Evolutionary conservation across 345 rosid species (phyloP).

Genomic region (Trapa bicornis): DNA sequence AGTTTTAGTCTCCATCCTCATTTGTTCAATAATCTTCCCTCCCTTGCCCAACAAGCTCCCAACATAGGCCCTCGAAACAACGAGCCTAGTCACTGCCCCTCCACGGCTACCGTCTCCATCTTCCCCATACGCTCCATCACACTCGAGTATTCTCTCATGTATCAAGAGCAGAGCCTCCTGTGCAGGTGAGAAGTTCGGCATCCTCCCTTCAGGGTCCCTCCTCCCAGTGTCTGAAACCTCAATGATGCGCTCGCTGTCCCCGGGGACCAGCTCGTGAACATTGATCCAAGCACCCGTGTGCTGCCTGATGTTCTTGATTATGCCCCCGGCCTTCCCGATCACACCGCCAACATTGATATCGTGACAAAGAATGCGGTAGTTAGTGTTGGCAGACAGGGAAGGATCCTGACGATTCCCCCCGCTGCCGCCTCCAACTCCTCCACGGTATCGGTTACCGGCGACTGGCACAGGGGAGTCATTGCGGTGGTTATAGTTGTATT

Average conservation of each 20-base stretch:
- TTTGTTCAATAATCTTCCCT: constrained; percentile 96
- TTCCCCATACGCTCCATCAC: constrained; percentile 44
- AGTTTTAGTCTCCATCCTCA: constrained; percentile 98
- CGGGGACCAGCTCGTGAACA: constrained; percentile 84
- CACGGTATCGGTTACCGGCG: constrained; percentile 38
- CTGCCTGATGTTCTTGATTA: constrained; percentile 80
- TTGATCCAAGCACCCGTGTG: constrained; percentile 98
- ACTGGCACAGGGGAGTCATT: constrained; percentile 17
- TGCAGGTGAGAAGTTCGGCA: constrained; percentile 88
- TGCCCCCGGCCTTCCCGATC: constrained; percentile 88
- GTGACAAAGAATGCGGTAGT: constrained; percentile 85
- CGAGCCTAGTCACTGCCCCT: constrained; percentile 72
- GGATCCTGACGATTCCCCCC: constrained; percentile 35
- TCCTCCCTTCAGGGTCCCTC: constrained; percentile 86
- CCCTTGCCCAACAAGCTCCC: constrained; percentile 97
- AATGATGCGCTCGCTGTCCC: constrained; percentile 87
- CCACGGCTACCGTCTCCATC: constrained; percentile 29
- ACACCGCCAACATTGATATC: constrained; percentile 97
- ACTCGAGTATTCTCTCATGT: constrained; percentile 82
- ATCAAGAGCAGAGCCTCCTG: constrained; percentile 83
- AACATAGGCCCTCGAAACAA: constrained; percentile 86
- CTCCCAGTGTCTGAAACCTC: constrained; percentile 92
- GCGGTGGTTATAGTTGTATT: neutral
- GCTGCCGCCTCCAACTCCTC: constrained; percentile 22
- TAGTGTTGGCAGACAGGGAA: constrained; percentile 58